phyloP scores from a whole-genome alignment of 805 yeast genomes.

The Wickerhamomyces queroliae region DNA sequence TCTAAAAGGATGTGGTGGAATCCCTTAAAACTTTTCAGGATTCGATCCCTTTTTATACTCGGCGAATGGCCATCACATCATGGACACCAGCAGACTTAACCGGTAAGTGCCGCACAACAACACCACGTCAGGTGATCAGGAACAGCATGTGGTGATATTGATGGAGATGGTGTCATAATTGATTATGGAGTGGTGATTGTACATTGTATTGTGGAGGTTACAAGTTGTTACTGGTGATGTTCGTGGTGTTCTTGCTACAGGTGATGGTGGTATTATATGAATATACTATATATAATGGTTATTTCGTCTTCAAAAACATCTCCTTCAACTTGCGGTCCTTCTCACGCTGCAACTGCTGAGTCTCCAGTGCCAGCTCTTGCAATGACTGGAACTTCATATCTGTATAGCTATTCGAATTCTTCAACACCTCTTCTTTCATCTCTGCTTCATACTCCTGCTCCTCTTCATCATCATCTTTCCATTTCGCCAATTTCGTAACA shows the following conservation, averaged over 20 bases:
- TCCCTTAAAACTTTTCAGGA: neutral
- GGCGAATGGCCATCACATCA: too few species aligned
- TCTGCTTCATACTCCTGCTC: conserved; percentile 11
- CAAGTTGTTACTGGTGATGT: too few species aligned
- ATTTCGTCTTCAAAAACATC: conserved; percentile 25
- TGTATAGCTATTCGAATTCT: conserved; percentile 20
- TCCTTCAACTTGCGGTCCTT: conserved; percentile 38
- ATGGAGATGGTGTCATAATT: too few species aligned
- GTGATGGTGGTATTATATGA: too few species aligned
- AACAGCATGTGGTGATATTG: too few species aligned
- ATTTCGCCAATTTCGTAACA: conserved; percentile 58
- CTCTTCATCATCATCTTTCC: conserved; percentile 49
- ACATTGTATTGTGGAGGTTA: too few species aligned
- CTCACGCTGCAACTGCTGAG: conserved; percentile 27
- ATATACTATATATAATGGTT: neutral
- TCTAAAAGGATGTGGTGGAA: neutral
- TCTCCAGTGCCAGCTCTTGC: conserved; percentile 15
- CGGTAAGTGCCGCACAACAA: too few species aligned
- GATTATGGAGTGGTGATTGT: too few species aligned
- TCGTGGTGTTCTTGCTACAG: too few species aligned
- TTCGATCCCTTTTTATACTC: neutral
- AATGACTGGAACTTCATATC: conserved; percentile 8
- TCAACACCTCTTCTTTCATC: conserved; percentile 16
- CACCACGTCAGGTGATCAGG: too few species aligned
- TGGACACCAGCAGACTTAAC: too few species aligned